Percentiles rank a stretch among this genome's conserved stretches.
These are phyloP conservation scores for Arctium minus DNA, from an alignment of 129 eudicot genomes.

Conservation along the genomic window DNA sequence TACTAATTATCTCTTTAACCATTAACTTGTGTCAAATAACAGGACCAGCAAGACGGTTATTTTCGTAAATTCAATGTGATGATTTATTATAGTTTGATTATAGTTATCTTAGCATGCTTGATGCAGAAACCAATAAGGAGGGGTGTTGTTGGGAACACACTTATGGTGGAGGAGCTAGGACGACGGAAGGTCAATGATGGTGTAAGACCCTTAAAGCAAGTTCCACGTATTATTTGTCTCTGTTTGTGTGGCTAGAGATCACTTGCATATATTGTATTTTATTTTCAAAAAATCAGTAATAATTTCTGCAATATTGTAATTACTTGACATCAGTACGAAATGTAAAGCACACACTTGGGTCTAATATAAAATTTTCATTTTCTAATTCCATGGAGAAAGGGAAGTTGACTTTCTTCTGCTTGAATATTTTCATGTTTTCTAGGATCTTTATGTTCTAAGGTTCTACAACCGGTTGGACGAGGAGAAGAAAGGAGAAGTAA, in stretches of 20 bases:
- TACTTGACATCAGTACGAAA: background rate
- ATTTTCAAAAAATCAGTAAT: background rate
- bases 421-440: slow-evolving; percentile 10
- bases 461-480: slow-evolving; percentile 90
- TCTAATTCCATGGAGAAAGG: background rate
- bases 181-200: slow-evolving; percentile 57
- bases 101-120: slow-evolving; percentile 9
- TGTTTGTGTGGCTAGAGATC: background rate
- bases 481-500: slow-evolving; percentile 92
- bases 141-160: slow-evolving; percentile 73
- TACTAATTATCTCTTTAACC: background rate
- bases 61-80: background rate
- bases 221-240: background rate
- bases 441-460: slow-evolving; percentile 90
- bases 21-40: background rate
- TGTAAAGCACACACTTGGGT: background rate
- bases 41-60: background rate
- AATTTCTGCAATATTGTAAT: background rate
- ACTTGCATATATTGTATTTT: background rate
- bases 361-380: background rate
- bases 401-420: background rate
- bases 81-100: slow-evolving; percentile 1
- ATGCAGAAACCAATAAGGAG: slow-evolving; percentile 91
- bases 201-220: slow-evolving; percentile 48
- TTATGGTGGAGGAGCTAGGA: slow-evolving; percentile 89